A percentile compares a stretch with the other conserved stretches of the same genome.
phyloP scores from a whole-genome alignment of 2,329 filamentous ascomycete species.

The Fusarium cyanostomum region DNA sequence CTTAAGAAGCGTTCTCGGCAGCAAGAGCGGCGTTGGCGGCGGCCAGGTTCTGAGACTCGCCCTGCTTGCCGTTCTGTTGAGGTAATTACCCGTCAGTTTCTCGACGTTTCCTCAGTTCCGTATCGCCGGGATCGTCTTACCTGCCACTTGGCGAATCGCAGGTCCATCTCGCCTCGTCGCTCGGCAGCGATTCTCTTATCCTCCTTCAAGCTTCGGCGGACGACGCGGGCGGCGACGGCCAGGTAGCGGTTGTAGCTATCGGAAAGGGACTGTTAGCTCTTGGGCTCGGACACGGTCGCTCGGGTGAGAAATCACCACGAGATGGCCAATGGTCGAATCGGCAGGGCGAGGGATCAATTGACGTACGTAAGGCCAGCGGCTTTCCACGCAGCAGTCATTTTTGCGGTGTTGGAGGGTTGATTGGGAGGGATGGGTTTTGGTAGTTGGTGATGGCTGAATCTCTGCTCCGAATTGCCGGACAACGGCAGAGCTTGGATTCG shows the following conservation, averaged over 20 bases:
- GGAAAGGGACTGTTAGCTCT: conserved; percentile 48
- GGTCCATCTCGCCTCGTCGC: conserved; percentile 87
- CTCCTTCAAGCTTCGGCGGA: conserved; percentile 97
- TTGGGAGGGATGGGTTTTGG: conserved; percentile 41
- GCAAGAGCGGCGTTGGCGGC: conserved; percentile 60
- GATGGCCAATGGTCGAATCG: conserved; percentile 26
- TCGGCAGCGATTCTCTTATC: conserved; percentile 88
- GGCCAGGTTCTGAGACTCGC: conserved; percentile 79
- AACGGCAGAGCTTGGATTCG: conserved; percentile 36
- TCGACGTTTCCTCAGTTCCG: conserved; percentile 4
- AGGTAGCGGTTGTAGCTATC: conserved; percentile 99
- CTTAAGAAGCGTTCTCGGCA: conserved; percentile 52
- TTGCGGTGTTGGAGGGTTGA: conserved; percentile 59
- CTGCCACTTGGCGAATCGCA: conserved; percentile 95
- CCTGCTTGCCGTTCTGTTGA: conserved; percentile 92
- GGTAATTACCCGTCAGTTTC: conserved; percentile 47
- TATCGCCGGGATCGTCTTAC: conserved; percentile 59
- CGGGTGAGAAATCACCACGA: background rate
- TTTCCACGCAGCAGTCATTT: conserved; percentile 99
- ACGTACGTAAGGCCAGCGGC: conserved; percentile 94
- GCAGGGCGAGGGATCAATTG: conserved; percentile 42
- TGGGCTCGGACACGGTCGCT: conserved; percentile 32
- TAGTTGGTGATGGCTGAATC: conserved; percentile 50
- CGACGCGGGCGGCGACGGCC: conserved; percentile 89
- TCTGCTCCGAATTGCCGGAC: conserved; percentile 48